These are phyloP conservation scores for Aureobasidium vineae DNA, from an alignment of 2,329 filamentous ascomycete genomes.

Conservation along the genomic window DNA sequence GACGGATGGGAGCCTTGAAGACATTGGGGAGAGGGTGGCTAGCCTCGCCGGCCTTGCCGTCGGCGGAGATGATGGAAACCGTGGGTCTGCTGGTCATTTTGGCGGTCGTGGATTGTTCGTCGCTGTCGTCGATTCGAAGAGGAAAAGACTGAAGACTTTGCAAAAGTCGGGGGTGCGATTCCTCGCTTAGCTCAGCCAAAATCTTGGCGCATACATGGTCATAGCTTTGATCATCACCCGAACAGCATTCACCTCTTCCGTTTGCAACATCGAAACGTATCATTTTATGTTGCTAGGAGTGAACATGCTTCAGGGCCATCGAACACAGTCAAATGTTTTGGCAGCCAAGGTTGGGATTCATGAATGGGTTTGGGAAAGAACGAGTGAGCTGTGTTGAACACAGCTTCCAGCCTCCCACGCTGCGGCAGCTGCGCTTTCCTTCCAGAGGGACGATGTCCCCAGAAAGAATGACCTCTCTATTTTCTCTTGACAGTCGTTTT, in stretches of 20 bases:
- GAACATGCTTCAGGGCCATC: background rate
- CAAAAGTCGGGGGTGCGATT: conserved; percentile 13
- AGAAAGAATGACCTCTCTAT: background rate
- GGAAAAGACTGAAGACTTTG: conserved; percentile 15
- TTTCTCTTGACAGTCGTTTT: background rate
- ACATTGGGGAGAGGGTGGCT: conserved; percentile 93
- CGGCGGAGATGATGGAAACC: conserved; percentile 94
- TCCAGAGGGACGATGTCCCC: no score
- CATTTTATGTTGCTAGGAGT: background rate
- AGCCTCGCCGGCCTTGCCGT: conserved; percentile 86
- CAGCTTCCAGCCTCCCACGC: background rate
- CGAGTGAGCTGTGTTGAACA: background rate
- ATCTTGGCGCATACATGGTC: conserved; percentile 11
- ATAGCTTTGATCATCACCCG: background rate
- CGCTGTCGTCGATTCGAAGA: conserved; percentile 17
- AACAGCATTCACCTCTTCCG: background rate
- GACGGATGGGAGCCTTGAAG: conserved; percentile 96
- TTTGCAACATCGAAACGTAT: background rate
- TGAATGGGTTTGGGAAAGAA: background rate
- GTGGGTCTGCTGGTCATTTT: conserved; percentile 95
- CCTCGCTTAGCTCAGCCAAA: conserved; percentile 21
- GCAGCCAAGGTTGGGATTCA: background rate
- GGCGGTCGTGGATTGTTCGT: conserved; percentile 29
- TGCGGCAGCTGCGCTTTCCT: background rate
- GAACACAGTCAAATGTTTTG: background rate